Evolutionary conservation across 768 basidiomycete species (phyloP), one percentile per base, ranked within the genome.

Genomic region (Amanita rimosa): DNA sequence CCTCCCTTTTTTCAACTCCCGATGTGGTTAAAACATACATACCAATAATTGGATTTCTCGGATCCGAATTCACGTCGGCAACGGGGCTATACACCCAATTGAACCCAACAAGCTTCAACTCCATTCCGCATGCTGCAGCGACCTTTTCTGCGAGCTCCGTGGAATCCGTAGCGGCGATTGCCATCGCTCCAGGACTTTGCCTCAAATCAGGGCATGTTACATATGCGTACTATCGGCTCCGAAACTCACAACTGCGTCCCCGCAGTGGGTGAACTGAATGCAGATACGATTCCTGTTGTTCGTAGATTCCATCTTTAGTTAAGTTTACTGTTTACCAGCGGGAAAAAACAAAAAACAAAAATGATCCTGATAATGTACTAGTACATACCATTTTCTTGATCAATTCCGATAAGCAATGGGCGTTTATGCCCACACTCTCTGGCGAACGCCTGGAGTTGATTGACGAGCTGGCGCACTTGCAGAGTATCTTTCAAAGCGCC

Each of bases 11-110:
- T 24, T 7, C 14, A 6, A 26, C 31, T n/a, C n/a, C n/a, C n/a
- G n/a, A n/a, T n/a, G n/a, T 27, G 9, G 4, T 16, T 24, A 3
- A 3, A 4, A 55, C 73, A 47, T 44, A 13, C 22, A 42, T 42
- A 79, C 83, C 82, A 38, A 86, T 86, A 22, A 85, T 81, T 8
- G 83, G 83, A 57, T 86, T 85, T 37, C 70, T 64, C 11, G 72
- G 67, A 58, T 86, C 78, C n/a, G 74, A 78, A 57, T 85, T 86
- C 41, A 86, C 74, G 56, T 86, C 83, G 8, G 75, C 81, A 5
- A 85, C 81, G 0, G 83, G 84, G 55, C 79, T 78, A 53, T 75
- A 85, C 6, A 67, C 75, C 83, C 84, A 86, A 56, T 83, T 82
- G 50, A 86, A 76, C 0, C 84, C 83, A 1, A 69, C 76, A 34